Evolutionary conservation across 148 eudicot species (phyloP).

Genomic region (Diospyros kaki): DNA sequence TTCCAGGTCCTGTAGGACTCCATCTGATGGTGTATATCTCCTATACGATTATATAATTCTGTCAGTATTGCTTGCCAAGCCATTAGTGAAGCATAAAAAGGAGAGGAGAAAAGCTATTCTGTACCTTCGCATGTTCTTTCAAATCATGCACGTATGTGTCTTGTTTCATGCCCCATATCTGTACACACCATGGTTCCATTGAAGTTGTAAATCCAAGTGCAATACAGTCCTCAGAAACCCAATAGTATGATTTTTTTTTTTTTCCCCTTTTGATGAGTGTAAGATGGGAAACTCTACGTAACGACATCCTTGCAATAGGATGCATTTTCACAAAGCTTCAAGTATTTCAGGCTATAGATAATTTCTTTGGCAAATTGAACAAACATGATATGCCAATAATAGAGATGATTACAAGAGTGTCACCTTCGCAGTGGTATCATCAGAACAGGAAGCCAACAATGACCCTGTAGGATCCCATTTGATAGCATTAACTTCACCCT

Average conservation of each 20-base stretch:
- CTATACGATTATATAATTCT: constrained; percentile 24
- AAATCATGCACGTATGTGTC: constrained; percentile 53
- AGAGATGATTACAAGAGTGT: not conserved
- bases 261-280: too few relatives aligned
- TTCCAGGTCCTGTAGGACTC: constrained; percentile 76
- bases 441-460: constrained; percentile 75
- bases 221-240: not conserved
- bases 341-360: not conserved
- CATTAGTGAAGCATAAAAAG: not conserved
- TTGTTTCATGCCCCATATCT: constrained; percentile 72
- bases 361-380: not conserved
- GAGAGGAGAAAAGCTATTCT: not conserved
- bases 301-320: not conserved
- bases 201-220: not conserved
- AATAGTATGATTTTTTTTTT: not conserved
- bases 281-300: not conserved
- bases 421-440: constrained; percentile 75
- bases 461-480: constrained; percentile 81
- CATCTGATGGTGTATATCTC: constrained; percentile 72
- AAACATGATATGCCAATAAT: not conserved
- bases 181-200: constrained; percentile 5
- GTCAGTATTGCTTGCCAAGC: not conserved
- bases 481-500: constrained; percentile 81
- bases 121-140: constrained; percentile 63
- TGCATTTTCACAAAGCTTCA: not conserved